A percentile compares a stretch with the other conserved stretches of the same genome.
Evolutionary conservation across 345 rosid genomes (phyloP).

Genomic region (Moricandia arvensis): DNA sequence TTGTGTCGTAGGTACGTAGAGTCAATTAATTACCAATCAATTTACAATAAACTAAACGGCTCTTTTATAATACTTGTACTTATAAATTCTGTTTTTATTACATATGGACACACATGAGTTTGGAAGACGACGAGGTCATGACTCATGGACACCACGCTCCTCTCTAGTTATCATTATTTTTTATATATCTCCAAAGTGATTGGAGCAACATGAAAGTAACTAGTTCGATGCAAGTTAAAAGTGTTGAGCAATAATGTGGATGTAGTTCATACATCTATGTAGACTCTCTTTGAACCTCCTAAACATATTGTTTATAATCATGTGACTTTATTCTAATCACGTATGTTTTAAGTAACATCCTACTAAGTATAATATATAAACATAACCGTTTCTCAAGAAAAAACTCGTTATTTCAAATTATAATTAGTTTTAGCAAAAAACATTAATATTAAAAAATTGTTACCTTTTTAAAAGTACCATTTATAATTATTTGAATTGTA

Average conservation of each 20-base stretch:
- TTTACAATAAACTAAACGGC: neutral
- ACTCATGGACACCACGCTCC: neutral
- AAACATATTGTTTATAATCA: neutral
- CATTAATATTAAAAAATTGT: no score
- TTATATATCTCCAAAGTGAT: slow-evolving; percentile 16
- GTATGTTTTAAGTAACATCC: neutral
- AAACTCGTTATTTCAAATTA: no score
- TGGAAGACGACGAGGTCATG: no score
- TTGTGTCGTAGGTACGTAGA: slow-evolving; percentile 13
- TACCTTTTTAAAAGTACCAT: no score
- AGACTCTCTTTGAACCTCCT: neutral
- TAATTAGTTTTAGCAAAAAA: no score
- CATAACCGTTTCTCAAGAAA: neutral
- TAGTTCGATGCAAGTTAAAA: neutral
- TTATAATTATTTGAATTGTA: no score
- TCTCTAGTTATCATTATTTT: neutral
- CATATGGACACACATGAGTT: neutral
- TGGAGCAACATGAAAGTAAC: slow-evolving; percentile 11
- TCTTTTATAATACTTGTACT: neutral
- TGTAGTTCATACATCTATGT: neutral
- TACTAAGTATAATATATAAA: neutral
- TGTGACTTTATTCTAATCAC: neutral
- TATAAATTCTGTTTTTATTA: neutral
- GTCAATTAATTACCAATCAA: slow-evolving; percentile 16
- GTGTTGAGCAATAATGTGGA: no score